Percentiles rank a stretch among this genome's conserved stretches.
These are phyloP conservation scores for Globisporangium camurandrum DNA, from an alignment of 352 stramenopile genomes.

Conservation along the genomic window DNA sequence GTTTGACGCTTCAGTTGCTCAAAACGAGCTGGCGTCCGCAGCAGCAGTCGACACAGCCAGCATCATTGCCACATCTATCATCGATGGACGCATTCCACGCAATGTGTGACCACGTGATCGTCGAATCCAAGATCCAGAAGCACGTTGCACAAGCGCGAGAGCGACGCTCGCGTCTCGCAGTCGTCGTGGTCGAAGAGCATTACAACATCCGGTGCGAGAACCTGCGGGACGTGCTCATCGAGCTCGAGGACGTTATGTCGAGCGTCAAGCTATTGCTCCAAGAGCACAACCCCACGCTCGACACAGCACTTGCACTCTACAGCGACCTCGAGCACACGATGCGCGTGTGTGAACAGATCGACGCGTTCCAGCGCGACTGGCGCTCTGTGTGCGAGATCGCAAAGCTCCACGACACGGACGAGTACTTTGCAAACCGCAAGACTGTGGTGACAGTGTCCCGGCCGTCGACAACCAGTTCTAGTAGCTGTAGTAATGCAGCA, in stretches of 20 bases:
- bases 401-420: constrained; percentile 50
- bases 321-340: constrained; percentile 25
- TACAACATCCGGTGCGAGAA: constrained; percentile 31
- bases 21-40: constrained; percentile 15
- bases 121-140: constrained; percentile 35
- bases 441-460: background rate
- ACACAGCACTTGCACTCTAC: constrained; percentile 19
- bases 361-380: constrained; percentile 40
- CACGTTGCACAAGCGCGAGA: constrained; percentile 27
- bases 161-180: constrained; percentile 19
- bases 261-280: constrained; percentile 33
- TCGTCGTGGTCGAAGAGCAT: constrained; percentile 29
- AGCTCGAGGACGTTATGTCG: constrained; percentile 26
- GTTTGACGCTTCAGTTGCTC: constrained; percentile 18
- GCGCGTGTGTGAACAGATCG: constrained; percentile 26
- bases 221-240: constrained; percentile 17
- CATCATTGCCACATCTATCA: no score
- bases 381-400: constrained; percentile 32
- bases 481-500: no score
- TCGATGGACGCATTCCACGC: constrained; percentile 15
- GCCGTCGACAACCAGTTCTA: background rate
- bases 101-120: constrained; percentile 43
- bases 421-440: constrained; percentile 34
- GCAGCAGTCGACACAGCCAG: background rate
- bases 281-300: constrained; percentile 31